Evolutionary conservation across 805 yeast genomes (phyloP), one percentile per base, ranked within the genome.

Genomic region (Yamadazyma tumulicola): DNA sequence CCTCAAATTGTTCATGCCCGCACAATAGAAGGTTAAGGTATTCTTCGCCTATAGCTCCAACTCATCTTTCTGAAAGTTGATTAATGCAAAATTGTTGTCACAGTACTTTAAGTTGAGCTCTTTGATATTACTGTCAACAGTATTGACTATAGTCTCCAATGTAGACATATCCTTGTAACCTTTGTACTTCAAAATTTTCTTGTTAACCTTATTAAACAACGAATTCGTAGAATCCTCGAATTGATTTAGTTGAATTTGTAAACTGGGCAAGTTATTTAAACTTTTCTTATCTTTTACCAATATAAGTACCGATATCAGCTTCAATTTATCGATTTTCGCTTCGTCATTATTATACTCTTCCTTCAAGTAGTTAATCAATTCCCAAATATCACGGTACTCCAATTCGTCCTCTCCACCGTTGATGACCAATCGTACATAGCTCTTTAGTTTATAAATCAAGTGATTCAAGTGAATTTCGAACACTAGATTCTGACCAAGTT

Each of bases 11-110:
- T n/a, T n/a, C n/a, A n/a, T n/a, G n/a, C n/a, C n/a, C n/a, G n/a
- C n/a, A n/a, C n/a, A n/a, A n/a, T n/a, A n/a, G n/a, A n/a, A n/a
- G n/a, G n/a, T n/a, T n/a, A n/a, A n/a, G n/a, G 11, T 20, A 20
- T 20, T 20, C 23, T 11, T 24, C 6, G n/a, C n/a, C 13, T 24
- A 26, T 14, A 26, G 6, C 6, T 36, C 29, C 13, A 36, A 27
- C 42, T 58, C 55, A 45, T 65, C 70, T 31, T 43, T 51, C 29
- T 65, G 67, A 32, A 57, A 63, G 41, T 64, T 64, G 12, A 64
- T 48, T 46, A 67, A 47, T 43, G 56, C 46, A 43, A 61, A 67
- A 26, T 54, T 52, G 21, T 55, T 57, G 39, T 66, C 70, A 36
- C 52, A 44, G 29, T 45, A 45, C 10, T 50, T 51, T 23, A 52